Base-by-base conservation (phyloP, 1,284 basidiomycete genomes). In the Pseudozyma thailandica region DNA sequence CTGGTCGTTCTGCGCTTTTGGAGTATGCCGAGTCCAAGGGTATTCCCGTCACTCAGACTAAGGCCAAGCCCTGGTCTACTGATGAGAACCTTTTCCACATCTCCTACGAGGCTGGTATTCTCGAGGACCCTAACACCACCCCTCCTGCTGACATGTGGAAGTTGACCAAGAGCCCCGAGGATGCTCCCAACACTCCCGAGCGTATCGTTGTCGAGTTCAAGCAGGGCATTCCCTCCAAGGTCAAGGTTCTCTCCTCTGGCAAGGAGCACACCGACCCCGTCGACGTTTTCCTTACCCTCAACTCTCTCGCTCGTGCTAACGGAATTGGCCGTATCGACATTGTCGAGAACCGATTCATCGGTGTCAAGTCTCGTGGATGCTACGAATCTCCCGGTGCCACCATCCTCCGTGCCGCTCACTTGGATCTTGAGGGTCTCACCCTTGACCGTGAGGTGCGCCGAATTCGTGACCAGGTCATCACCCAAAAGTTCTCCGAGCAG, bases 61-160 rank as follows among this genome's bases (percentile, higher is more conserved):
- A 92, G 41, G 88, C 94, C 63, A 98, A 98, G 86, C 95, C 96
- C 33, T 99, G 96, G 96, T 98, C 94, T 10, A 99, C 95, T 15
- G 80, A 82, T 84, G 96, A 98, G 86, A 98, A 98, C 86, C 87
- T 98, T 56, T 97, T 96, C 90, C 95, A 99, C 87, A 98, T 98
- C 85, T 98, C 94, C 21, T 98, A 98, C 86, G 95, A 99, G 85
- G 95, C 95, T 28, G 95, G 95, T 58, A 98, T 98, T 84, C 90
- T 98, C 72, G 96, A 99, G 84, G 92, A 98, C 84, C 95, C 95
- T 75, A 89, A 96, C 87, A 90, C 87, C 69, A 98, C 94, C 9
- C 95, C 96, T 56, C 95, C 95, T 27, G 85, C 85, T n/a, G 95
- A 98, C 87, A 99, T 99, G 95, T 99, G 96, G 95, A 98, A 97